phyloP scores from a whole-genome alignment of 805 yeast genomes.

The Candida koratica region DNA sequence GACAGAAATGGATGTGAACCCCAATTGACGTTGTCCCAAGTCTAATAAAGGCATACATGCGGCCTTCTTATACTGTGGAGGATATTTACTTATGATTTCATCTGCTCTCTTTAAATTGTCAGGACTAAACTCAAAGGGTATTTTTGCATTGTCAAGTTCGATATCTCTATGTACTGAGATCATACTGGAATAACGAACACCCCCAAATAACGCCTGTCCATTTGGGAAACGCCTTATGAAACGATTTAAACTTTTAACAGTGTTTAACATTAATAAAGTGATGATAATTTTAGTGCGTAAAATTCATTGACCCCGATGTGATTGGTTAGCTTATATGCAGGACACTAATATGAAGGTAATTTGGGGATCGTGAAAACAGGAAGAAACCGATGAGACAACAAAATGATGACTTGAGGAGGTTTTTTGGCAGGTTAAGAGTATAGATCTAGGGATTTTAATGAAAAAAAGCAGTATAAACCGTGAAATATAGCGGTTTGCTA shows the following conservation, averaged over 20 bases:
- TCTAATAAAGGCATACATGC: slow-evolving; percentile 87
- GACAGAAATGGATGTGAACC: slow-evolving; percentile 80
- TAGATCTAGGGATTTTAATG: too few relatives aligned
- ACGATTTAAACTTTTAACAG: too few relatives aligned
- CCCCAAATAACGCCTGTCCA: too few relatives aligned
- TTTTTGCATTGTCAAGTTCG: slow-evolving; percentile 57
- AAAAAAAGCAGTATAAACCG: too few relatives aligned
- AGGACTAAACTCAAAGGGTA: slow-evolving; percentile 67
- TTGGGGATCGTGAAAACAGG: slow-evolving; percentile 1
- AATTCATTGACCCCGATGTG: slow-evolving; percentile 10
- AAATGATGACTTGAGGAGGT: too few relatives aligned
- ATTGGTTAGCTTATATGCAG: slow-evolving; percentile 13
- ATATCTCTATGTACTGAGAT: slow-evolving; percentile 71
- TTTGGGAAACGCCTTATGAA: too few relatives aligned
- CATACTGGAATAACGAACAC: slow-evolving; percentile 31
- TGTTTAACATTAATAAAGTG: too few relatives aligned
- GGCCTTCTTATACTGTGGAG: slow-evolving; percentile 80
- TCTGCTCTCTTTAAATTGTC: slow-evolving; percentile 68
- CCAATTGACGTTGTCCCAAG: slow-evolving; percentile 82
- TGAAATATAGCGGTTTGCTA: too few relatives aligned
- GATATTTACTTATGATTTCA: slow-evolving; percentile 72
- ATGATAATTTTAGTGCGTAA: slow-evolving; percentile 16
- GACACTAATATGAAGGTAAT: background rate
- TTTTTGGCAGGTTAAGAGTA: too few relatives aligned
- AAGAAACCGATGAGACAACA: background rate